Base-by-base conservation (phyloP, 2,329 filamentous ascomycete species). In the Aureobasidium sp. region DNA sequence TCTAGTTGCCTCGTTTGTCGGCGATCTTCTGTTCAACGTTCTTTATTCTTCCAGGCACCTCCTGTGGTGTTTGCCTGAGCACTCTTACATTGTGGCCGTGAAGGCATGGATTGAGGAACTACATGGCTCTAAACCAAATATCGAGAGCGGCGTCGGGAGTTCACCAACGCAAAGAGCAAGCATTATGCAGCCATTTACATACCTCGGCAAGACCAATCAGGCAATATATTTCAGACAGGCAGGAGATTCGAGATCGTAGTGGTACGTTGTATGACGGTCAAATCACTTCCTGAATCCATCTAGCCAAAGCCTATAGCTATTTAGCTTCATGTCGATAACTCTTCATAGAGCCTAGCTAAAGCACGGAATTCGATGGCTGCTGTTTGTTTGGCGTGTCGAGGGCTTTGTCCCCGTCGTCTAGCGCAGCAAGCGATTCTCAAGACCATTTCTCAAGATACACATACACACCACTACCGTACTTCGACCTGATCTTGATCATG, bases 301-400 rank as follows among this genome's bases (percentile, higher is more conserved):
- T 60, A 41, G 46, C 57, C 32, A 51, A 77, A 79, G 76, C 77
- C 65, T 39, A 66, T 69, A 69, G 70, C 70, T 81, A 81, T 82
- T 83, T 84, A 85, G 81, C 82, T 82, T 81, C 79, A 80, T 85
- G 81, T 85, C 82, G 82, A 85, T 83, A 84, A 77, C 83, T 84
- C 81, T 85, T 84, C 79, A 84, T 86, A 86, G 82, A 83, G 79
- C 83, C 81, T 79, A 63, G 55, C 62, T 59, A 63, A 62, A 62
- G 60, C 60, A 62, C 32, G 60, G 60, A 62, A 62, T 56, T 46
- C 57, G 57, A 60, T 60, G 57, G 57, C 46, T 51, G 57, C 57
- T 60, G 57, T 50, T 50, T 27, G 46, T 60, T 37, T 50, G 57
- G 3, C 26, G 57, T 43, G 7, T 39, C 10, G 26, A 41, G 34